Base-by-base conservation (phyloP, 2,329 filamentous ascomycete genomes). In the Fusarium udum region DNA sequence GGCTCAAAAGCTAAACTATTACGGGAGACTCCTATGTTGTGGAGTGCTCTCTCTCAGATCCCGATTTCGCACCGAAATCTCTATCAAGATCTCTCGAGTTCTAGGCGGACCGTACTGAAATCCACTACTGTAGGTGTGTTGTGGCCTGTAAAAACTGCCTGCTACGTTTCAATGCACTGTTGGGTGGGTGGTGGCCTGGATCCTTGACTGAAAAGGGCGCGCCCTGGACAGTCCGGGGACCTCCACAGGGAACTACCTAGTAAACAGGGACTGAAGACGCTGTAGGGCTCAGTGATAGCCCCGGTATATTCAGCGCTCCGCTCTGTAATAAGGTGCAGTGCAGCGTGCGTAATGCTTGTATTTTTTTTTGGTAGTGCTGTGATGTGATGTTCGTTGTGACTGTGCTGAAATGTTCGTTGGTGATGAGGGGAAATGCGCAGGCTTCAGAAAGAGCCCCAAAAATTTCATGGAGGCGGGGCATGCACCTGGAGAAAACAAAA, bases 321-420 rank as follows among this genome's bases (percentile, higher is more conserved):
- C 65, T 74, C 66, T 69, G 72, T 39, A 59, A 40, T n/a, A 39
- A 36, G 28, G 56, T 51, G 64, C 56, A 36, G 40, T 32, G 45
- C 62, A 34, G 63, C 51, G 13, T 48, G 63, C 51, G n/a, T 48
- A 60, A 46, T 45, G 45, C 46, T 40, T 36, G 28, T 57, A 37
- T 52, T 60, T 48, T 48, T 64, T 71, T 57, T 64, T 57, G 61
- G 61, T 26, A 57, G 58, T 70, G 64, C 58, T 63, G 74, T 76
- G 75, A 59, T 75, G 74, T 77, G 75, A 72, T 67, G 63, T 73
- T 49, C 40, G 66, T 71, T 65, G 65, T 69, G 66, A 77, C 81
- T 83, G 83, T 84, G 81, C 83, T 84, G 83, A 85, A 82, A 84
- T 83, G 79, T 85, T 81, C 82, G 75, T 76, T 67, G 75, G 77